Conservation (phyloP, 2,329 filamentous ascomycete species). For the Aspergillus terreus region DNA sequence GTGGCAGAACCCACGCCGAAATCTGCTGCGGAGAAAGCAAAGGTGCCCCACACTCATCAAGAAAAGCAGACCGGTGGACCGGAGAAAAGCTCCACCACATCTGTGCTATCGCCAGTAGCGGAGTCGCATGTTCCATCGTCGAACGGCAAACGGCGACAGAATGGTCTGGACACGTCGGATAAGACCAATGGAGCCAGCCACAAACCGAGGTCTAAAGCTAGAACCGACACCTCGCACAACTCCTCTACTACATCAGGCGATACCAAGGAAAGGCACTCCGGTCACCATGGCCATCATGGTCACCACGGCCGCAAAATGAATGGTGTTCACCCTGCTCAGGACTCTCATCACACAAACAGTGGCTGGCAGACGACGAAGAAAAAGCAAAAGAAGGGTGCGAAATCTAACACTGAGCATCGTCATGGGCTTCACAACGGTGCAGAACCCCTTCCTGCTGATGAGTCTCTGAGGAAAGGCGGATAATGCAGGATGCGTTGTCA, state of each 20-base stretch:
- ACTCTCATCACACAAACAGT: slow-evolving; percentile 20
- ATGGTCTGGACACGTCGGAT: slow-evolving; percentile 29
- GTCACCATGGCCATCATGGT: slow-evolving; percentile 21
- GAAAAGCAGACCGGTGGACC: slow-evolving; percentile 19
- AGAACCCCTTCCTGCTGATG: slow-evolving; percentile 41
- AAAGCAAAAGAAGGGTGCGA: slow-evolving; percentile 37
- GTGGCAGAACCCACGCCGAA: slow-evolving; percentile 22
- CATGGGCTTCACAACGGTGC: slow-evolving; percentile 25
- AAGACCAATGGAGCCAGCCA: slow-evolving; percentile 30
- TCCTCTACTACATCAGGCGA: slow-evolving; percentile 16
- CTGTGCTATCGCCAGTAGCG: slow-evolving; percentile 22
- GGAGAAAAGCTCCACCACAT: slow-evolving; percentile 22
- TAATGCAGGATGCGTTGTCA: slow-evolving; percentile 20
- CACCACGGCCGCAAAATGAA: slow-evolving; percentile 29
- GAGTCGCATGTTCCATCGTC: slow-evolving; percentile 29
- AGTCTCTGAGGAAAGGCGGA: slow-evolving; percentile 44
- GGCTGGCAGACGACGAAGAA: slow-evolving; percentile 46
- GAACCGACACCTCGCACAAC: slow-evolving; percentile 25
- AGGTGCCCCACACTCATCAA: slow-evolving; percentile 13
- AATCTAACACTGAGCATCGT: slow-evolving; percentile 30
- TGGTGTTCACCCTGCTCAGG: slow-evolving; percentile 24
- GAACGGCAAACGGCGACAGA: slow-evolving; percentile 29
- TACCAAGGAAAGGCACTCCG: slow-evolving; percentile 28
- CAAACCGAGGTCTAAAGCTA: slow-evolving; percentile 33
- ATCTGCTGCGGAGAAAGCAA: slow-evolving; percentile 22